A percentile compares a stretch with the other conserved stretches of the same genome.
Conservation (phyloP, 352 stramenopile genomes). For the Globisporangium solare region DNA sequence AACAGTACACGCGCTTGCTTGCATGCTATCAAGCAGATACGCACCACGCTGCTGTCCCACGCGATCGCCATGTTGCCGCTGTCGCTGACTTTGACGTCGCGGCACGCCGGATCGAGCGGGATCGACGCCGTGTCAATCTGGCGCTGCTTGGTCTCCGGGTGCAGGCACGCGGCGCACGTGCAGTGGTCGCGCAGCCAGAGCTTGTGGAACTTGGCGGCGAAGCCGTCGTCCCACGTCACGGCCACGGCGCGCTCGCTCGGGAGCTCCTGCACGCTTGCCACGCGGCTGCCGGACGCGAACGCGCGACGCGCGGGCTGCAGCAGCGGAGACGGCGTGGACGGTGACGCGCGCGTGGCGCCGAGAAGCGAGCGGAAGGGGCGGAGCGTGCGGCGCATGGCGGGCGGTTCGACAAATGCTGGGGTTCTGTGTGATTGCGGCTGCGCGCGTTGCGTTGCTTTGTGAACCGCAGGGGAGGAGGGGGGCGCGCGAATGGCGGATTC, state of each 20-base stretch:
- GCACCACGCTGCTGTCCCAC: conserved; percentile 53
- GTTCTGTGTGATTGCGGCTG: conserved; percentile 1
- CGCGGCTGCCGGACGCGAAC: not conserved
- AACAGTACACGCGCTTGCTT: not conserved
- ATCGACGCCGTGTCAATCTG: conserved; percentile 82
- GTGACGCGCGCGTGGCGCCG: not conserved
- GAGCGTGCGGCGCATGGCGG: conserved; percentile 9
- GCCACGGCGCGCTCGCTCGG: conserved; percentile 40
- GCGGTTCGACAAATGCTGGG: conserved; percentile 1
- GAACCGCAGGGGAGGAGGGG: conserved; percentile 1
- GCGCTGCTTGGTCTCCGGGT: conserved; percentile 69
- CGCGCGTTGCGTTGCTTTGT: conserved; percentile 11
- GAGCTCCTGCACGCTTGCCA: conserved; percentile 52
- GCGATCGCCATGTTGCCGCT: conserved; percentile 39
- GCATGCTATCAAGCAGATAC: conserved; percentile 12
- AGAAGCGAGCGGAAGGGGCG: conserved; percentile 11
- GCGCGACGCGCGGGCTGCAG: not conserved
- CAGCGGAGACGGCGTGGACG: not conserved
- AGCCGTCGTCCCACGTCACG: conserved; percentile 74
- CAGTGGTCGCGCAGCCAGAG: conserved; percentile 86
- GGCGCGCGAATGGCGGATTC: conserved; percentile 1
- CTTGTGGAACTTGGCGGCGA: conserved; percentile 78
- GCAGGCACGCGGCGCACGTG: conserved; percentile 54
- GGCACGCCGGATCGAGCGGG: conserved; percentile 38
- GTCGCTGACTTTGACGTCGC: conserved; percentile 30